phyloP scores from a whole-genome alignment of 345 rosid genomes.

The Eucalyptus camaldulensis region DNA sequence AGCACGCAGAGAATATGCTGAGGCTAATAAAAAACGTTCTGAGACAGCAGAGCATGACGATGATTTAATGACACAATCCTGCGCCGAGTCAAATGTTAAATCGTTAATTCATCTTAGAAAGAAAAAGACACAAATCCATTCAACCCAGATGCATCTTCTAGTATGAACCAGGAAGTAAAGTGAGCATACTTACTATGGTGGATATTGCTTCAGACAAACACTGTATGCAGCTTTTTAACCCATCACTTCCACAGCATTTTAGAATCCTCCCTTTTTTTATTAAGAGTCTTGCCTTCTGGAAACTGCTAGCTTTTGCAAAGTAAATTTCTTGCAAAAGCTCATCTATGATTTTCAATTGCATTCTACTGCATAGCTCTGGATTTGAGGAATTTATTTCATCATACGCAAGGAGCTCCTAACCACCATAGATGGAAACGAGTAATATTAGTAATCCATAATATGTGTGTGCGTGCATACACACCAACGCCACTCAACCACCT shows the following conservation, averaged over 20 bases:
- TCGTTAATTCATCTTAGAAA: background rate
- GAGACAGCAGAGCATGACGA: constrained; percentile 2
- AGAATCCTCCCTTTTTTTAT: constrained; percentile 48
- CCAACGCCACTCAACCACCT: background rate
- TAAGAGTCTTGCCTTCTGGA: constrained; percentile 49
- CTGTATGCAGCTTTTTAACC: constrained; percentile 34
- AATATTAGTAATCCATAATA: background rate
- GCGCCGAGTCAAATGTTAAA: background rate
- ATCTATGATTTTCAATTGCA: constrained; percentile 35
- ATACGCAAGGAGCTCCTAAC: constrained; percentile 72
- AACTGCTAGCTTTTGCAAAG: constrained; percentile 8
- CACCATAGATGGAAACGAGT: background rate
- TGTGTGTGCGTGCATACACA: background rate
- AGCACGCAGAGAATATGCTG: constrained; percentile 66
- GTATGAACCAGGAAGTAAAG: background rate
- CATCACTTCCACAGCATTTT: constrained; percentile 40
- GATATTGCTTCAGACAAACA: constrained; percentile 68
- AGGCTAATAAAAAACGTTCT: constrained; percentile 38
- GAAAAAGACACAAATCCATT: background rate
- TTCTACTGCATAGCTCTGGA: constrained; percentile 48
- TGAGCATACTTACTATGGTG: constrained; percentile 25
- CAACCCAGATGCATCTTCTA: background rate
- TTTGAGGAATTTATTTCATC: constrained; percentile 28
- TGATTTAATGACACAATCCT: background rate
- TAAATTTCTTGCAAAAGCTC: constrained; percentile 45